These are phyloP conservation scores for Claviceps sorghi DNA, from an alignment of 2,329 filamentous ascomycete species.

Conservation along the genomic window DNA sequence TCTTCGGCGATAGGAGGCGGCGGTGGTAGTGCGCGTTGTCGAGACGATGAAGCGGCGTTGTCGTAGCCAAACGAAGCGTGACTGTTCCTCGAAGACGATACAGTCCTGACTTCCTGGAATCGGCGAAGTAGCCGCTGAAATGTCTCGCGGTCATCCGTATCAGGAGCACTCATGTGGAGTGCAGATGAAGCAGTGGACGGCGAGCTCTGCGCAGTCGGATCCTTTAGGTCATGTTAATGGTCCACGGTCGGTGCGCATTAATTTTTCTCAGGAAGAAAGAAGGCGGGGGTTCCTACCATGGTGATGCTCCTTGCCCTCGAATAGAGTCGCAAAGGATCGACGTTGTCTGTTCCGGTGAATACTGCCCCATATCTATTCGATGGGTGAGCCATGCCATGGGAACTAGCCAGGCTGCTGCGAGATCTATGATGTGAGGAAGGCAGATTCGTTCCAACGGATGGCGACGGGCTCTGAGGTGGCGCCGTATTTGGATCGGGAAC, in stretches of 20 bases:
- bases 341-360: slow-evolving; percentile 17
- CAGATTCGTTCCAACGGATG: slow-evolving; percentile 17
- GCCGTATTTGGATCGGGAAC: slow-evolving; percentile 47
- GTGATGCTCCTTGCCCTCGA: slow-evolving; percentile 31
- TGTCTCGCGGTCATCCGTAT: slow-evolving; percentile 17
- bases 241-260: neutral
- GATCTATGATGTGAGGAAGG: slow-evolving; percentile 29
- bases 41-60: slow-evolving; percentile 20
- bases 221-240: slow-evolving; percentile 4
- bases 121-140: slow-evolving; percentile 17
- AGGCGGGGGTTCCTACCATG: slow-evolving; percentile 25
- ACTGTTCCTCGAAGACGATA: slow-evolving; percentile 13
- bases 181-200: slow-evolving; percentile 12
- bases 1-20: slow-evolving; percentile 49
- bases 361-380: slow-evolving; percentile 23
- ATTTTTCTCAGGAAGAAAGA: neutral
- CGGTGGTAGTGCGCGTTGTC: slow-evolving; percentile 25
- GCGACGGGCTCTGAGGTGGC: slow-evolving; percentile 32
- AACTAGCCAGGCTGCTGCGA: slow-evolving; percentile 27
- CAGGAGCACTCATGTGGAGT: slow-evolving; percentile 15
- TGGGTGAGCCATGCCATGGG: slow-evolving; percentile 15
- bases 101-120: slow-evolving; percentile 6
- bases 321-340: slow-evolving; percentile 22
- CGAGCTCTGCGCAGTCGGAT: slow-evolving; percentile 10
- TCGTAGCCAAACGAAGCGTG: slow-evolving; percentile 14